Evolutionary conservation across 2,329 filamentous ascomycete species (phyloP), one percentile per base, ranked within the genome.

Genomic region (Thielaviopsis euricoi): DNA sequence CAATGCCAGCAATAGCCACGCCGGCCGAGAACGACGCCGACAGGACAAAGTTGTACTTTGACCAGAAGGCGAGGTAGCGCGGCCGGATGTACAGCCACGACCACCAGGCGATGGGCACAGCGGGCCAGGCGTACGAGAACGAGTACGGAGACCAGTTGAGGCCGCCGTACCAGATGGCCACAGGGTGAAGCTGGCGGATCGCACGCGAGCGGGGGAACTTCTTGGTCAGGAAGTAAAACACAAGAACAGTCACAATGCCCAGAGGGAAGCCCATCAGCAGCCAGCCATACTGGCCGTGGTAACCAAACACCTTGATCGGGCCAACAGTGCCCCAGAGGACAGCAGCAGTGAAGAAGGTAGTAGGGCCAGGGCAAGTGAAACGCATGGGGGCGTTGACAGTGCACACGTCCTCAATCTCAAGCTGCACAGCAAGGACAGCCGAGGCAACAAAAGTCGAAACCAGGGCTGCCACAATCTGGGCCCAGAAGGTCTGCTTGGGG

Each of bases 381-480:
- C 66, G 64, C 59, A 68, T 68, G 2, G 67, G 66, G 0, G 71
- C 69, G 21, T 68, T 61, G 0, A 63, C 57, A 2, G 70, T 70
- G 63, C 72, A 74, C 2, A 74, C 67, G 6, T 65, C 64, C 2
- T 66, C 56, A 15, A 74, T 65, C 26, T 69, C 63, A 52, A 67
- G 64, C 64, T 77, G 75, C 64, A 74, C 75, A 61, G 74, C 73
- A 55, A 75, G 65, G 1, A 79, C 72, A 15, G 72, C 75, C 3
- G 74, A 72, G 61, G 73, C 76, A 49, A 78, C 72, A 52, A 79
- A 69, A 1, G 74, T 77, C 53, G 74, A 76, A 21, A 79, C 67
- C 21, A 81, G 69, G 2, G 77, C 82, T 37, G 79, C 78, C 10
- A 77, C 69, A 64, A 82, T 77, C 66, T 83, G 80, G 0, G 78